These are phyloP conservation scores for Debaryomyces nepalensis DNA, from an alignment of 1,139 yeast species.

Conservation along the genomic window DNA sequence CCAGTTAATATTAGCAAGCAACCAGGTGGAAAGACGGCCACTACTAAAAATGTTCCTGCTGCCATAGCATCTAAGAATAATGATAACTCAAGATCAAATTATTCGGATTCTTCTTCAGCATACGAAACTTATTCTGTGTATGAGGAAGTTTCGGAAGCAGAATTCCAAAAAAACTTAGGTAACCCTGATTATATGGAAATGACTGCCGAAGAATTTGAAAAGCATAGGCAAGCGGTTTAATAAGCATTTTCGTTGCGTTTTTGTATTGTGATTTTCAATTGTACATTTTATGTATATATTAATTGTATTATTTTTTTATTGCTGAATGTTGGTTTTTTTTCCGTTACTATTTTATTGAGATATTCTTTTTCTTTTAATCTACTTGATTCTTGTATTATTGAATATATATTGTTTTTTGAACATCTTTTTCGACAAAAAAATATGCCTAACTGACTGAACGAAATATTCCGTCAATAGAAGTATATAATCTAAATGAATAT, in stretches of 20 bases:
- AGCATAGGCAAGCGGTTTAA: slow-evolving; percentile 1
- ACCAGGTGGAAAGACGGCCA: slow-evolving; percentile 16
- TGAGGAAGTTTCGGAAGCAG: slow-evolving; percentile 56
- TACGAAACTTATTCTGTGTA: slow-evolving; percentile 49
- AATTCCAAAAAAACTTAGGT: slow-evolving; percentile 46
- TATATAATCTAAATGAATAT: slow-evolving; percentile 5
- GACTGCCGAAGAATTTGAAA: slow-evolving; percentile 39
- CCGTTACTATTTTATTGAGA: slow-evolving; percentile 1
- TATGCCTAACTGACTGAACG: not conserved
- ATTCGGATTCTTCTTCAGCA: slow-evolving; percentile 23
- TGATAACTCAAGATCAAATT: slow-evolving; percentile 10
- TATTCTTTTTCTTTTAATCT: slow-evolving; percentile 4
- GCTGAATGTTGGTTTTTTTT: slow-evolving; percentile 1
- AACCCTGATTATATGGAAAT: slow-evolving; percentile 58
- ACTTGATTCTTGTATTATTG: slow-evolving; percentile 9
- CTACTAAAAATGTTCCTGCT: not conserved
- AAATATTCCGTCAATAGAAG: not conserved
- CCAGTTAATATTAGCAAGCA: slow-evolving; percentile 16
- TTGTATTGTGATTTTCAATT: not conserved
- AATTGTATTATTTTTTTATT: not conserved
- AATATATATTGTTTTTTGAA: slow-evolving; percentile 5
- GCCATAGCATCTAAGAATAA: slow-evolving; percentile 5
- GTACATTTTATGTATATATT: slow-evolving; percentile 7
- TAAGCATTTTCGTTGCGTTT: not conserved
- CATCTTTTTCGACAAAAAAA: not conserved